Evolutionary conservation across 768 basidiomycete species (phyloP).

Genomic region (Symmetrospora coprosmae): DNA sequence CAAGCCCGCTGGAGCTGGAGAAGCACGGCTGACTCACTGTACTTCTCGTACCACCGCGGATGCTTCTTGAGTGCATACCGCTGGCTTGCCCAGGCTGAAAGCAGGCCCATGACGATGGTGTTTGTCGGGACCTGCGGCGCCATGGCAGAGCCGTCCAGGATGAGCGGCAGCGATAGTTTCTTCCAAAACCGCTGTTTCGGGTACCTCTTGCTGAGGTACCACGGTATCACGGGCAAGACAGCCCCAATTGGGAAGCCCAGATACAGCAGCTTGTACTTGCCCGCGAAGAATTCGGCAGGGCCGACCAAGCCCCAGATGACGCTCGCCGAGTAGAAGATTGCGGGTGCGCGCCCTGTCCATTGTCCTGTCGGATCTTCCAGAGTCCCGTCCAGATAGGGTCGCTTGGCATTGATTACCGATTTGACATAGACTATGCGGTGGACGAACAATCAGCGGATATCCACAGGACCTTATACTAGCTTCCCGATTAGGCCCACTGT

Average conservation of each 20-base stretch:
- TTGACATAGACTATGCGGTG: not conserved
- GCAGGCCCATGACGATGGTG: constrained; percentile 29
- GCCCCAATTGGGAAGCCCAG: constrained; percentile 32
- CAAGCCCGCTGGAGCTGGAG: no score
- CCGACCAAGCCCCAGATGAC: constrained; percentile 28
- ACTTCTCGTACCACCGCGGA: constrained; percentile 31
- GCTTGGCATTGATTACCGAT: constrained; percentile 29
- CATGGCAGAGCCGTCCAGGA: constrained; percentile 29
- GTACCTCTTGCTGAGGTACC: constrained; percentile 26
- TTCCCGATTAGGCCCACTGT: constrained; percentile 22
- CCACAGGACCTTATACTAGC: not conserved
- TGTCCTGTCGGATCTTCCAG: constrained; percentile 30
- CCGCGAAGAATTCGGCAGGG: constrained; percentile 32
- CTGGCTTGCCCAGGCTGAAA: constrained; percentile 28
- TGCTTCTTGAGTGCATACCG: constrained; percentile 27
- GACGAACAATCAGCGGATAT: not conserved
- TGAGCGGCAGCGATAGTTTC: constrained; percentile 28
- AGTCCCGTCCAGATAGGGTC: constrained; percentile 35
- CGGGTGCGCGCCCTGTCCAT: constrained; percentile 31
- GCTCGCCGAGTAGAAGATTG: constrained; percentile 26
- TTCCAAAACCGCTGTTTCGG: constrained; percentile 3
- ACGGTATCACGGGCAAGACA: constrained; percentile 31
- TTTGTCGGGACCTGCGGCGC: constrained; percentile 33
- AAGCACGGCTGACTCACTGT: not conserved
- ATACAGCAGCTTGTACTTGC: constrained; percentile 31